Conservation (phyloP, 306 rosid species). For the Prunus campanulata region DNA sequence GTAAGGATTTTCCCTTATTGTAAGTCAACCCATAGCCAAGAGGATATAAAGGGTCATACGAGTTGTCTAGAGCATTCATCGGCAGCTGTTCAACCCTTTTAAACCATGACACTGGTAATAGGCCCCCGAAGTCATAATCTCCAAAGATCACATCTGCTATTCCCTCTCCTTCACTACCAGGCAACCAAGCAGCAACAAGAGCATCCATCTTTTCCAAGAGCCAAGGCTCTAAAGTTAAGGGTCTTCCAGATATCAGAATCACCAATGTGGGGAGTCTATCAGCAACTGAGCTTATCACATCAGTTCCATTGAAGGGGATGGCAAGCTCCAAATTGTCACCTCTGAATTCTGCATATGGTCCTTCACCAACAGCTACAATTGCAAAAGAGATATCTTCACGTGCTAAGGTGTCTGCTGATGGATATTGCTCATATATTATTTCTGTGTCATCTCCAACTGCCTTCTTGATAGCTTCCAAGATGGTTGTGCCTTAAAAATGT, state of each 20-base stretch:
- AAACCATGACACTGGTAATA: constrained; percentile 81
- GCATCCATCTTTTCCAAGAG: constrained; percentile 60
- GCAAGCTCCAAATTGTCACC: constrained; percentile 63
- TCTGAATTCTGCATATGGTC: constrained; percentile 60
- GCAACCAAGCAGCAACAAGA: constrained; percentile 90
- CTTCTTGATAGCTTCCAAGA: constrained; percentile 74
- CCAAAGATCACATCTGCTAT: constrained; percentile 81
- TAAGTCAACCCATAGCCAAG: constrained; percentile 58
- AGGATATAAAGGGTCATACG: constrained; percentile 67
- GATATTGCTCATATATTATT: constrained; percentile 50
- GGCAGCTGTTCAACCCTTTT: constrained; percentile 48
- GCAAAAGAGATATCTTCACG: constrained; percentile 56
- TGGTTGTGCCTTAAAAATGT: constrained; percentile 60
- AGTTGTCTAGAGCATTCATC: constrained; percentile 21
- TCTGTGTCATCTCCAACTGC: constrained; percentile 61
- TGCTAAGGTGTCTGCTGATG: constrained; percentile 51
- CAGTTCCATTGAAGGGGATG: constrained; percentile 57
- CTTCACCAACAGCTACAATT: constrained; percentile 77
- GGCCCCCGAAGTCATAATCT: constrained; percentile 62
- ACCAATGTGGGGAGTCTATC: constrained; percentile 69
- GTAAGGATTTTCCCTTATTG: constrained; percentile 15
- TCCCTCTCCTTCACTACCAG: constrained; percentile 82
- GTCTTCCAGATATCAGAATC: constrained; percentile 82
- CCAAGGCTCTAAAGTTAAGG: constrained; percentile 61
- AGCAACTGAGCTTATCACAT: constrained; percentile 55